phyloP scores from a whole-genome alignment of 805 yeast genomes.

The Isabelozyma heimii region DNA sequence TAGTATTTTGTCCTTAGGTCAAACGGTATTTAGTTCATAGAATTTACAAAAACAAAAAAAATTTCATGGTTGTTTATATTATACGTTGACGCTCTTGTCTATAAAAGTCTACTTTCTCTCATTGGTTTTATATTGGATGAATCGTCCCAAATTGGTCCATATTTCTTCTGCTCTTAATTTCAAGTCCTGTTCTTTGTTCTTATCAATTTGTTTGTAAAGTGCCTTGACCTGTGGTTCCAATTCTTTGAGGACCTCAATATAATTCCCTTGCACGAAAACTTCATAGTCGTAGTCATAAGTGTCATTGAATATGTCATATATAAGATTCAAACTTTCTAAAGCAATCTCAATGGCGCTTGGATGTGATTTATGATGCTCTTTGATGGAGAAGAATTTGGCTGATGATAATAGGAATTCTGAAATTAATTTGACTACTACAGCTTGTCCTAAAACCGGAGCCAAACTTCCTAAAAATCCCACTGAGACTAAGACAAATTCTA shows the following conservation, averaged over 20 bases:
- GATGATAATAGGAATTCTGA: conserved; percentile 43
- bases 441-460: conserved; percentile 45
- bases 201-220: conserved; percentile 63
- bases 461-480: conserved; percentile 54
- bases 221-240: conserved; percentile 49
- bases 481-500: conserved; percentile 42
- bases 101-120: conserved; percentile 16
- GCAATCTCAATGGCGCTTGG: conserved; percentile 38
- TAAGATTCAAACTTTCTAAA: conserved; percentile 58
- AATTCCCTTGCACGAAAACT: conserved; percentile 57
- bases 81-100: not conserved
- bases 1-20: not conserved
- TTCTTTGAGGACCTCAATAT: conserved; percentile 40
- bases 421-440: conserved; percentile 43
- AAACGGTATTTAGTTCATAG: not conserved
- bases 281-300: conserved; percentile 65
- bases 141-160: conserved; percentile 63
- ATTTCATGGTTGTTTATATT: not conserved
- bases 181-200: conserved; percentile 53
- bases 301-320: conserved; percentile 83
- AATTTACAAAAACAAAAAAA: not conserved
- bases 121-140: conserved; percentile 66
- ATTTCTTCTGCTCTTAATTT: conserved; percentile 68
- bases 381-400: conserved; percentile 8
- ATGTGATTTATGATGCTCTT: conserved; percentile 11